These are phyloP conservation scores for Globisporangium mamillatum DNA, from an alignment of 352 stramenopile genomes.

Conservation along the genomic window DNA sequence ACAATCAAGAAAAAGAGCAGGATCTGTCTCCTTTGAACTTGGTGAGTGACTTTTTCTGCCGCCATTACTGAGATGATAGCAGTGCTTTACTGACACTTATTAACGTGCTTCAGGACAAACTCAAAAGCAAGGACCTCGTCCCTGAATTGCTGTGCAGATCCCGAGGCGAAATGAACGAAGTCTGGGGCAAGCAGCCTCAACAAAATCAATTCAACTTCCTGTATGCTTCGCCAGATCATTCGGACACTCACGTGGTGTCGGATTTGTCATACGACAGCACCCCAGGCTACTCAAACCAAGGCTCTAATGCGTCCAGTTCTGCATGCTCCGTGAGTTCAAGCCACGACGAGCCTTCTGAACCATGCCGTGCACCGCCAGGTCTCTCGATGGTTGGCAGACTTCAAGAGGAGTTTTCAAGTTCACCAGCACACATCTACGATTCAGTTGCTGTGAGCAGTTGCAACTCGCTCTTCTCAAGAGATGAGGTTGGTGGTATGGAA, in stretches of 20 bases:
- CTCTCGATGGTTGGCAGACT: conserved; percentile 73
- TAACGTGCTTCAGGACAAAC: conserved; percentile 5
- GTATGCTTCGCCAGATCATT: conserved; percentile 31
- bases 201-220: conserved; percentile 8
- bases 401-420: conserved; percentile 78
- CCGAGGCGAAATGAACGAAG: conserved; percentile 7
- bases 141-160: neutral
- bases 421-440: conserved; percentile 61
- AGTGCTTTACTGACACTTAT: conserved; percentile 10
- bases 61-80: neutral
- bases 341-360: conserved; percentile 23
- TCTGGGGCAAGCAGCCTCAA: conserved; percentile 13
- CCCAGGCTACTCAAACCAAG: conserved; percentile 19
- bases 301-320: conserved; percentile 21
- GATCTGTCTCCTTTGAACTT: conserved; percentile 19
- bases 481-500: conserved; percentile 5
- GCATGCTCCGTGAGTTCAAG: conserved; percentile 20
- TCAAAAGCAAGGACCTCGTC: conserved; percentile 2
- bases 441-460: neutral
- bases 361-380: conserved; percentile 27
- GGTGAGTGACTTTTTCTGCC: conserved; percentile 20
- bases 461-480: conserved; percentile 11
- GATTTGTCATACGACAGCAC: conserved; percentile 24
- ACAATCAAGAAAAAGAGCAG: conserved; percentile 42
- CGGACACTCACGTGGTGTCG: conserved; percentile 20